phyloP scores from a whole-genome alignment of 352 stramenopile species.

The Pythium aquatile region DNA sequence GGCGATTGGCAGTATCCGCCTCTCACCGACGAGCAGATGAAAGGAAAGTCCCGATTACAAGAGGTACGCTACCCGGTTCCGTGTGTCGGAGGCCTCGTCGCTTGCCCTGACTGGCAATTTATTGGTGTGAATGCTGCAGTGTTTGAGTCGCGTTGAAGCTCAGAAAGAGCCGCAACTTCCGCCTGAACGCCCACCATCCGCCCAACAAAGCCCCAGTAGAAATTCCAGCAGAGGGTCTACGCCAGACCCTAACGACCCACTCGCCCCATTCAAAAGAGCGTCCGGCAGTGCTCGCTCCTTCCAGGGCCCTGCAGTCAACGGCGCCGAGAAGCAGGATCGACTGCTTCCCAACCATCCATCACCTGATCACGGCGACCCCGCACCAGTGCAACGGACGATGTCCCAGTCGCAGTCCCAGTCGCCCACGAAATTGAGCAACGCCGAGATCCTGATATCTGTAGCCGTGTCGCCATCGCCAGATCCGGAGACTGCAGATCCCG shows the following conservation, averaged over 20 bases:
- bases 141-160: conserved; percentile 5
- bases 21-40: conserved; percentile 43
- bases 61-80: conserved; percentile 22
- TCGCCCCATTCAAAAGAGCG: background rate
- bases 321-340: background rate
- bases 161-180: background rate
- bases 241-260: background rate
- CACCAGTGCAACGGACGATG: background rate
- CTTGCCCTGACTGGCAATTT: background rate
- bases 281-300: background rate
- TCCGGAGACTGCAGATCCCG: background rate
- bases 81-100: background rate
- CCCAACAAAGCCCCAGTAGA: background rate
- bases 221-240: background rate
- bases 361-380: background rate
- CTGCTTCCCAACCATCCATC: conserved; percentile 1
- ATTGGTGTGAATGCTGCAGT: background rate
- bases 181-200: background rate
- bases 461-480: background rate
- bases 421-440: background rate
- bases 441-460: background rate
- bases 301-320: conserved; percentile 3
- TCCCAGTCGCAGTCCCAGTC: background rate
- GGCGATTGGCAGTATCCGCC: conserved; percentile 48
- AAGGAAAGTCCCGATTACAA: conserved; percentile 32